Percentiles rank a stretch among this genome's conserved stretches.
Conservation (phyloP, 176 grass and related monocot genomes). For the Saccharum officinarum region DNA sequence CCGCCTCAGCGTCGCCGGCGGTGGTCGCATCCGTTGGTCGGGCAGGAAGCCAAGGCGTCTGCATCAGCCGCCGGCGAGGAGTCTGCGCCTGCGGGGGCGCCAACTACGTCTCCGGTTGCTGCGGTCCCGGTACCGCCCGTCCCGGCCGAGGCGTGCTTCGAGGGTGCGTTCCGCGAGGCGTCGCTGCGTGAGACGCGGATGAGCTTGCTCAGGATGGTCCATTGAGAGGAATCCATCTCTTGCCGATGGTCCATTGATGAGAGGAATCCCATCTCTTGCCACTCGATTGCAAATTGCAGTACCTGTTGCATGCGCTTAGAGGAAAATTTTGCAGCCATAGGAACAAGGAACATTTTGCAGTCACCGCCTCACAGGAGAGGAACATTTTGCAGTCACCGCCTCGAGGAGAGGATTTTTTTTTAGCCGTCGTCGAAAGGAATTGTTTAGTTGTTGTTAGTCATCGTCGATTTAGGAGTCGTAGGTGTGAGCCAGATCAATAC, state of each 20-base stretch:
- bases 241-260: slow-evolving; percentile 35
- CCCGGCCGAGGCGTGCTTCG: slow-evolving; percentile 23
- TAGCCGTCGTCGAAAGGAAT: not conserved
- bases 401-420: not conserved
- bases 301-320: not conserved
- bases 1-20: not conserved
- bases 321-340: not conserved
- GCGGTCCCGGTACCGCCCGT: not conserved
- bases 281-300: not conserved
- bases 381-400: not conserved
- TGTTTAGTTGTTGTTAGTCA: not conserved
- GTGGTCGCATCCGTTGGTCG: not conserved
- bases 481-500: not conserved
- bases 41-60: not conserved
- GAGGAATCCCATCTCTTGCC: not conserved
- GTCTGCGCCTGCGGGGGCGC: not conserved
- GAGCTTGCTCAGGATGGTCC: slow-evolving; percentile 37
- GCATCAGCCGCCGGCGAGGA: not conserved
- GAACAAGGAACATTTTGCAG: not conserved
- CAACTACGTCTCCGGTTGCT: not conserved
- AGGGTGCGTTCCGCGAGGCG: slow-evolving; percentile 10
- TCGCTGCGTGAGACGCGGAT: slow-evolving; percentile 4
- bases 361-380: too few species aligned
- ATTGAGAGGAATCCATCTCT: slow-evolving; percentile 8
- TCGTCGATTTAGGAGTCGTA: not conserved